Evolutionary conservation across 2,329 filamentous ascomycete species (phyloP).

Genomic region (Trichophaea hybrida): DNA sequence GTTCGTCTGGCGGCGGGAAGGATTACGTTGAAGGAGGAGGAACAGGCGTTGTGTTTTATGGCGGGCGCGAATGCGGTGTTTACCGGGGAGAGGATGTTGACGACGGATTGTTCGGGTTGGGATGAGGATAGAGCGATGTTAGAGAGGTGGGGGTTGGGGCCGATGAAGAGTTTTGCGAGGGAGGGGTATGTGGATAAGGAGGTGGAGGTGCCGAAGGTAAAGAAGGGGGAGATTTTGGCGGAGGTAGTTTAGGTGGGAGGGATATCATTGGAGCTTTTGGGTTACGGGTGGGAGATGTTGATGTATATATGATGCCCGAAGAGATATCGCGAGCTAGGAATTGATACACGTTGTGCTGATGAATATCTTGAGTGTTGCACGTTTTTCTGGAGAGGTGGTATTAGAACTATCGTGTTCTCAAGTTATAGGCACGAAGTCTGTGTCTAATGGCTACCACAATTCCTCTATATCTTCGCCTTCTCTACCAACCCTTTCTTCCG

Average conservation of each 20-base stretch:
- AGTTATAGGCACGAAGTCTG: no score
- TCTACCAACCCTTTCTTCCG: neutral
- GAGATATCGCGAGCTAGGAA: no score
- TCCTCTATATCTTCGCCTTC: neutral
- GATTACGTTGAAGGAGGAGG: slow-evolving; percentile 72
- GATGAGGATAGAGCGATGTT: slow-evolving; percentile 79
- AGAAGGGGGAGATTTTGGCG: neutral
- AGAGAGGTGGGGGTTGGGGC: slow-evolving; percentile 62
- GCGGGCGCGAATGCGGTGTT: slow-evolving; percentile 90
- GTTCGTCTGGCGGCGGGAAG: slow-evolving; percentile 75
- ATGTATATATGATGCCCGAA: no score
- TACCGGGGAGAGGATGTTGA: slow-evolving; percentile 90
- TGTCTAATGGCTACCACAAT: no score
- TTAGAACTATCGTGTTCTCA: no score
- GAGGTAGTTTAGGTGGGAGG: neutral
- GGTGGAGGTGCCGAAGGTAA: neutral
- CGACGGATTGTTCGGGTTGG: slow-evolving; percentile 81
- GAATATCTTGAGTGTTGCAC: no score
- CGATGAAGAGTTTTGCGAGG: slow-evolving; percentile 45
- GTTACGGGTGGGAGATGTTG: no score
- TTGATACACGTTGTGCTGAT: no score
- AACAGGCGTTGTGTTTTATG: slow-evolving; percentile 80
- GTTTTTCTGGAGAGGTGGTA: no score
- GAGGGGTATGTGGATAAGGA: neutral
- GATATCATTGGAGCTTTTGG: no score